phyloP scores from a whole-genome alignment of 2,329 filamentous ascomycete species.

The Fusarium nelsonii region DNA sequence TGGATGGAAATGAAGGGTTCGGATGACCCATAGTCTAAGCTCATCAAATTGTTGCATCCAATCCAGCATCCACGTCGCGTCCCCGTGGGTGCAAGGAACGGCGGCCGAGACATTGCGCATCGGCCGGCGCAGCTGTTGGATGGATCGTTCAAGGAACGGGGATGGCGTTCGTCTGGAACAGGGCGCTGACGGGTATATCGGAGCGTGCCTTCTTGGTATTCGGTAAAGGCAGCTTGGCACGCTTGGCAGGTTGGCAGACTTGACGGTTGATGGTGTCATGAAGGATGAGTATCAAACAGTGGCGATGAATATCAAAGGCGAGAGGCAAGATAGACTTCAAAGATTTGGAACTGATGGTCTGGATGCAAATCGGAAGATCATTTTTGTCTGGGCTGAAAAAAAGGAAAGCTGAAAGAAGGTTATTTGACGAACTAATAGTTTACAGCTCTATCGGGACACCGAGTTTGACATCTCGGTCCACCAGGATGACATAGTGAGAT shows the following conservation, averaged over 20 bases:
- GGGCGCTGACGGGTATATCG: constrained; percentile 22
- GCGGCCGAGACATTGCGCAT: constrained; percentile 8
- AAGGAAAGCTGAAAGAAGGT: neutral
- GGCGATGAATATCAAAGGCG: constrained; percentile 2
- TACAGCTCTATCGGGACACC: constrained; percentile 6
- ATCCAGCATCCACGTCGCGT: constrained; percentile 14
- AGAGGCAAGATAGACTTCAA: neutral
- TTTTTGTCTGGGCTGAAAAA: neutral
- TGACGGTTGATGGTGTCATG: constrained; percentile 11
- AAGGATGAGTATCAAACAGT: constrained; percentile 5
- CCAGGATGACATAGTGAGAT: constrained; percentile 11
- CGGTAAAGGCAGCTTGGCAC: constrained; percentile 29
- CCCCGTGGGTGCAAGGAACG: constrained; percentile 38
- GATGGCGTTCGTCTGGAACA: constrained; percentile 10
- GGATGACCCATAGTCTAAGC: neutral
- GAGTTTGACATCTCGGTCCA: constrained; percentile 22
- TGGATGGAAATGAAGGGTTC: constrained; percentile 13
- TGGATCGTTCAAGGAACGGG: constrained; percentile 11
- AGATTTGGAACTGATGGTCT: no score
- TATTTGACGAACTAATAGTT: neutral
- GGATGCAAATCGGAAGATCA: neutral
- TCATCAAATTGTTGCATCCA: constrained; percentile 18
- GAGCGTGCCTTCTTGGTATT: constrained; percentile 20
- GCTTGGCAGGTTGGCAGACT: constrained; percentile 32
- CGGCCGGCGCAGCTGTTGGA: constrained; percentile 1